Evolutionary conservation across 768 basidiomycete species (phyloP), one percentile per base, ranked within the genome.

Genomic region (Tephrocybe rancida): DNA sequence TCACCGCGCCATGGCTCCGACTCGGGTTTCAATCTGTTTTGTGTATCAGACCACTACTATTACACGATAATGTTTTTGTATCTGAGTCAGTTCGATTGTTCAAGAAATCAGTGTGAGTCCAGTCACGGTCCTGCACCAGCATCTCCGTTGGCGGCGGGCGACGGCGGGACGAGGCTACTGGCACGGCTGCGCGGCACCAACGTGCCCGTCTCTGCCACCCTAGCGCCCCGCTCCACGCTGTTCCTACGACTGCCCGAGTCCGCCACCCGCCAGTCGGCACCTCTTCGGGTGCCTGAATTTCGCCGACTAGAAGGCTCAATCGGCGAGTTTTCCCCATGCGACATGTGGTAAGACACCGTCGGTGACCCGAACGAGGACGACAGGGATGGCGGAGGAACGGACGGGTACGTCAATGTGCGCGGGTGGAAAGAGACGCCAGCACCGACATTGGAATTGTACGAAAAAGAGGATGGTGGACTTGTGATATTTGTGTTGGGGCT

Each of bases 311-410:
- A 63, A 25, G 83, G 70, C 57, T 82, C 83, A n/a, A 70, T 71
- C 5, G 83, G 81, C 9, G 79, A 77, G 18, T 65, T 70, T n/a
- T 83, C 83, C n/a, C 79, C 71, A 49, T 70, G 71, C 14, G 77
- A 72, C 50, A 75, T 73, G 52, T 73, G 70, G 57, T 73, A 78
- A 11, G 80, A 73, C 16, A 82, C 76, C 22, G 75, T 77, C 7
- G 88, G 86, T 5, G 86, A 87, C 13, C 90, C 90, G 59, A 90
- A 86, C 9, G 88, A 89, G 6, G 87, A 88, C 5, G 87, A 88
- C 24, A 91, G 69, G 1, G 88, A 89, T 3, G 91, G 91, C 10
- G 91, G 91, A 2, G 92, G 91, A 0, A 92, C 92, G 5, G 85
- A 86, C 0, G 91, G 91, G 61, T 94, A 94, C 4, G 88, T 81